Evolutionary conservation across 2,329 filamentous ascomycete genomes (phyloP), one percentile per base, ranked within the genome.

Genomic region (Cladophialophora immunda): DNA sequence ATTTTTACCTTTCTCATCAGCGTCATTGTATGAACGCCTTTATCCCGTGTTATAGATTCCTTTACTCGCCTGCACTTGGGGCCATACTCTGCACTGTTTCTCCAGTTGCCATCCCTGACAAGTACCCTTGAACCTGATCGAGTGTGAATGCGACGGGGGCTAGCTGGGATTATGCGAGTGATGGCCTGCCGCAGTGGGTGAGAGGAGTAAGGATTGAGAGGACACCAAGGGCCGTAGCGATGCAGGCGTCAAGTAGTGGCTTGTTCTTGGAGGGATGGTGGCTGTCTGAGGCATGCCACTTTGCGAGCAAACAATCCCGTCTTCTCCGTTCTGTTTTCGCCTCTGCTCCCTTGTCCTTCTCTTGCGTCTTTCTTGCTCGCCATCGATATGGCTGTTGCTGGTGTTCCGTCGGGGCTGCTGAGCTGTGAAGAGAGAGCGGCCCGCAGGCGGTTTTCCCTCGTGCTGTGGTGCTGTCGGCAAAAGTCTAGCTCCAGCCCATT

Each of bases 351-450:
- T 25, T 50, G 7, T 50, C 45, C 3, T 54, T 22, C 19, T 29
- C 45, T 47, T 59, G 36, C 19, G 22, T 30, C 41, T 30, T 47
- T 53, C 27, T 29, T 34, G 50, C 25, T 27, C 54, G 9, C 52
- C 27, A 32, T 55, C 52, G 3, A n/a, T 55, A 22, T 34, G 52
- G 15, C n/a, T 32, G 52, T 55, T 22, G 52, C 52, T 55, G 27
- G 52, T 55, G 52, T 47, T 36, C 47, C 15, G 45, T 25, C 45
- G 19, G 45, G 45, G n/a, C 17, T 22, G 27, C 17, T 32, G 38
- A 19, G 58, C 32, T 61, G 45, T 30, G 58, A 61, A 61, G 30
- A 61, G 58, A 61, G 58, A 53, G 58, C 58, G 58, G 58, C 45
- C 58, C 58, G 58, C 58, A 53, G 29, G 58, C 58, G 34, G 45